Conservation (phyloP, 768 basidiomycete genomes). For the Hydnomerulius pinastri region DNA sequence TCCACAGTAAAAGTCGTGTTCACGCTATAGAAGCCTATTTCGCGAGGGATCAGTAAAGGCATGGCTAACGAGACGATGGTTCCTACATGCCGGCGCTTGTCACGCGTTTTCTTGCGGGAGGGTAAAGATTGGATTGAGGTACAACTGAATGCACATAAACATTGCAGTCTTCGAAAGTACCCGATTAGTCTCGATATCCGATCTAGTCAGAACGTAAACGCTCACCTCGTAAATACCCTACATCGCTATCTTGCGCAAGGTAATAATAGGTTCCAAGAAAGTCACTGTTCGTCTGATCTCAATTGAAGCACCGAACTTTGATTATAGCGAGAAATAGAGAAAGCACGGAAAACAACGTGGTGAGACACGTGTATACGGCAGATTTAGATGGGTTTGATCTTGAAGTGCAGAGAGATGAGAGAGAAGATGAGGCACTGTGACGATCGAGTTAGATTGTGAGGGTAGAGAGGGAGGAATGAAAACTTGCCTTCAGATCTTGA, state of each 20-base stretch:
- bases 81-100: slow-evolving; percentile 6
- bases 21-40: no score
- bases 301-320: slow-evolving; percentile 8
- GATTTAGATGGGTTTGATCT: slow-evolving; percentile 94
- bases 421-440: slow-evolving; percentile 95
- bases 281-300: slow-evolving; percentile 9
- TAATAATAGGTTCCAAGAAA: not conserved
- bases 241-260: slow-evolving; percentile 29
- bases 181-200: not conserved
- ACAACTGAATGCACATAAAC: slow-evolving; percentile 7
- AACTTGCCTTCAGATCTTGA: slow-evolving; percentile 88
- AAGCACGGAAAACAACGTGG: not conserved
- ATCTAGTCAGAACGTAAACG: not conserved
- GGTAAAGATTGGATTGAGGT: not conserved
- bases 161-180: slow-evolving; percentile 12
- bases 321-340: not conserved
- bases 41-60: not conserved
- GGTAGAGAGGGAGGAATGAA: not conserved
- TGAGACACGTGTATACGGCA: slow-evolving; percentile 1
- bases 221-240: slow-evolving; percentile 21
- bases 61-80: not conserved
- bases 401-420: slow-evolving; percentile 98
- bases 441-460: not conserved
- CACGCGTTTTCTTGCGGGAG: not conserved
- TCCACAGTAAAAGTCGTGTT: no score